Evolutionary conservation across 495 filamentous ascomycete genomes (phyloP).

Genomic region (Aspergillus campestris): DNA sequence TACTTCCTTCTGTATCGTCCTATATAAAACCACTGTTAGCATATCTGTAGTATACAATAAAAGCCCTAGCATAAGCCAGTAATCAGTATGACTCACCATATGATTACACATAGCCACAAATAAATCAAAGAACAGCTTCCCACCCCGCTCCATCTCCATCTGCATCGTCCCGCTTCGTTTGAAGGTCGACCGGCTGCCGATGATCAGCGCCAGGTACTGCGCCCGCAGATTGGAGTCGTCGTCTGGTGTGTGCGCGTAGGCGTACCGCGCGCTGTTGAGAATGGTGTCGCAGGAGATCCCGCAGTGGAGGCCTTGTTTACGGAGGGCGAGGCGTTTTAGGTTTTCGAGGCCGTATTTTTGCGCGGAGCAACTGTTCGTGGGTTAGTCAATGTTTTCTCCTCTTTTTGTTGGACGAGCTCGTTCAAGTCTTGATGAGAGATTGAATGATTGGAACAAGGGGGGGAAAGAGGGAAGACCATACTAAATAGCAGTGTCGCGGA

Average conservation of each 20-base stretch:
- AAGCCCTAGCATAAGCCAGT: neutral
- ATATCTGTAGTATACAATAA: neutral
- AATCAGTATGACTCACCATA: conserved; percentile 42
- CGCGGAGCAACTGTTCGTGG: conserved; percentile 57
- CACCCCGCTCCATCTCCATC: conserved; percentile 82
- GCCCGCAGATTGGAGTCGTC: conserved; percentile 80
- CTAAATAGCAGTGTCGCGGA: conserved; percentile 88
- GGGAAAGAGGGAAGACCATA: conserved; percentile 14
- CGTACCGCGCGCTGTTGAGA: conserved; percentile 71
- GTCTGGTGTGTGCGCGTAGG: conserved; percentile 83
- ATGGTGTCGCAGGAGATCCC: conserved; percentile 81
- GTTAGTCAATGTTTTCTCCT: neutral
- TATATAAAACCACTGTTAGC: too few relatives aligned
- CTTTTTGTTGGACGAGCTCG: too few relatives aligned
- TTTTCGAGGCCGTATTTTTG: conserved; percentile 72
- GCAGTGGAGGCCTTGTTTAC: conserved; percentile 77
- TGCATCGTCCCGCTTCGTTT: conserved; percentile 96
- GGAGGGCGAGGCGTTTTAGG: conserved; percentile 71
- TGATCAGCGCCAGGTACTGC: conserved; percentile 88
- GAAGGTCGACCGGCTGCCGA: conserved; percentile 74
- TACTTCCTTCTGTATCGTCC: too few relatives aligned
- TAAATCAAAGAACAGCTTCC: conserved; percentile 83
- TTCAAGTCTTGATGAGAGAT: neutral
- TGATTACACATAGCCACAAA: conserved; percentile 92
- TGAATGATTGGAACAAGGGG: neutral